phyloP scores from a whole-genome alignment of 108 stramenopile species.

The Skeletonema tropicum region DNA sequence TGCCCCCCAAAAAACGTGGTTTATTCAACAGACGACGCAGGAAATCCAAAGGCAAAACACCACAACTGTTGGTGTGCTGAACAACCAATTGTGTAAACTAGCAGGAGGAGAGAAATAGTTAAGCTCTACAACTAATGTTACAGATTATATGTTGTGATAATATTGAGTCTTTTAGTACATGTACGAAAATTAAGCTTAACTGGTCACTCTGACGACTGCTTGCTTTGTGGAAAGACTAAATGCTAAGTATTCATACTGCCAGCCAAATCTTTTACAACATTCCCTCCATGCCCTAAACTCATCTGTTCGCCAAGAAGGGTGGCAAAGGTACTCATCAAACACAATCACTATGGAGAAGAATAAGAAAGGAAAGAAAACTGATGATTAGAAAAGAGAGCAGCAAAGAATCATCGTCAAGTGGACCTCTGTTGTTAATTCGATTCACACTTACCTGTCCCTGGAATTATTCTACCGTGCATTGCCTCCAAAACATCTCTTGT shows the following conservation, averaged over 20 bases:
- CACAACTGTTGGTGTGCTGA: not conserved
- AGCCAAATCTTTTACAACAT: conserved; percentile 87
- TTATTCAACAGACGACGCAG: not conserved
- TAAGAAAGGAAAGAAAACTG: too few species aligned
- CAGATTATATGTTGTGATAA: not conserved
- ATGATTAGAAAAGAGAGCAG: too few species aligned
- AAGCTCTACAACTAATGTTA: too few species aligned
- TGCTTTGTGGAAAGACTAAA: conserved; percentile 85
- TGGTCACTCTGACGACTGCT: conserved; percentile 77
- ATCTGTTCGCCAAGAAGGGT: conserved; percentile 87
- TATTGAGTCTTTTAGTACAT: not conserved
- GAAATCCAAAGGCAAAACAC: not conserved
- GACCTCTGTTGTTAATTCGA: too few species aligned
- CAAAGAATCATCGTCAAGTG: too few species aligned
- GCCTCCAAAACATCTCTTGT: conserved; percentile 82
- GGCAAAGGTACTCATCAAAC: conserved; percentile 87
- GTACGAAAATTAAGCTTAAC: conserved; percentile 8
- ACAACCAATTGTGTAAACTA: not conserved
- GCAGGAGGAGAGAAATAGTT: too few species aligned
- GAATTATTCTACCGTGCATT: conserved; percentile 75
- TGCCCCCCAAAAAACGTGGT: not conserved
- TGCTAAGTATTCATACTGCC: conserved; percentile 87
- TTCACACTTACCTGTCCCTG: conserved; percentile 48
- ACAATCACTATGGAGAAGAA: conserved; percentile 50
- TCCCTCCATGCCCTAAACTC: conserved; percentile 88